Percentiles rank a stretch among this genome's conserved stretches.
phyloP scores from a whole-genome alignment of 208 protist genomes.

The Willaertia magna region DNA sequence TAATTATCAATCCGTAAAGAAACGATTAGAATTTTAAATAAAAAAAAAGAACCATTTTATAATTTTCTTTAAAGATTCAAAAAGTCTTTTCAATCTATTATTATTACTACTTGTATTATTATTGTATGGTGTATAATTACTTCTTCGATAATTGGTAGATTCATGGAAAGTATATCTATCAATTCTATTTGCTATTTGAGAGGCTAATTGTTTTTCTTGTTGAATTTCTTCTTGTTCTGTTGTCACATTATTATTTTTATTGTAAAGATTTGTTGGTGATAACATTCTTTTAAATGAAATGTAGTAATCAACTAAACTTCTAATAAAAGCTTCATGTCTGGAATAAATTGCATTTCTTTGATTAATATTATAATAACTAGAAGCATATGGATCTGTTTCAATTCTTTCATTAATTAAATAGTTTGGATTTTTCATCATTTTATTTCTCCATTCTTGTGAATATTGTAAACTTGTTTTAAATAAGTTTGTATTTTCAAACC shows the following conservation, averaged over 20 bases:
- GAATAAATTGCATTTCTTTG: neutral
- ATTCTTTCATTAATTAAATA: neutral
- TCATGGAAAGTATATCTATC: neutral
- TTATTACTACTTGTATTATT: no score
- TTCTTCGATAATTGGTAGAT: no score
- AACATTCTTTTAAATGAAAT: neutral
- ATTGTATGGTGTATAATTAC: no score
- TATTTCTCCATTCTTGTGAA: neutral
- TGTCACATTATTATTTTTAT: neutral
- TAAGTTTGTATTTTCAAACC: neutral
- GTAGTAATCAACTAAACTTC: neutral
- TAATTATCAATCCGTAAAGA: no score
- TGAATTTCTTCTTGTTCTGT: neutral
- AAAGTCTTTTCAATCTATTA: no score
- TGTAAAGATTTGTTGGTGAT: neutral
- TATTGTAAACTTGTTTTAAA: neutral
- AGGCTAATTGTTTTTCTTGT: neutral
- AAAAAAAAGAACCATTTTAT: no score
- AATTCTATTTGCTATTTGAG: neutral
- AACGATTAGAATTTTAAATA: no score
- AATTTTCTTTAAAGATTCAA: no score
- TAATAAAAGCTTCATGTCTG: neutral
- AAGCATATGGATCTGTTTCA: neutral
- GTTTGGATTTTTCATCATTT: neutral
- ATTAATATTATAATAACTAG: neutral